Evolutionary conservation across 2,329 filamentous ascomycete species (phyloP), one percentile per base, ranked within the genome.

Genomic region (Botryotinia calthae): DNA sequence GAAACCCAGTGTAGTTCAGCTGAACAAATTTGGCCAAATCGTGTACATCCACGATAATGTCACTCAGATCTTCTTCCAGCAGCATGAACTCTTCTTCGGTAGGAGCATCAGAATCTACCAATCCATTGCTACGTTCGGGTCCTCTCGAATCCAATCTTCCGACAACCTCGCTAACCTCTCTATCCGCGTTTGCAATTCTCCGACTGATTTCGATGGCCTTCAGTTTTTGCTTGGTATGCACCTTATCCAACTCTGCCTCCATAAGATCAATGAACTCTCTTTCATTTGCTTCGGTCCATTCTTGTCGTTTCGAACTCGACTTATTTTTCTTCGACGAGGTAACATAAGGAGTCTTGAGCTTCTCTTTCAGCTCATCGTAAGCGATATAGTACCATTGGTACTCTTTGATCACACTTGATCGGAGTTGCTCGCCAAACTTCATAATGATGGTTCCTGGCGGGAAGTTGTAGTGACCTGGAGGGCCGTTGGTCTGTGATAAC

Each of bases 381-480:
- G 94, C 92, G 84, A 99, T 98, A 85, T 99, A 99, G 86, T 97
- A 94, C 91, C 95, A 97, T 82, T 95, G 91, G 85, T 97, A 99
- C 84, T 98, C 95, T 86, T 93, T 94, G 84, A 98, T 97, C 81
- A 97, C 88, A 82, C 95, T 98, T 80, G 94, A 95, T 76, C 94
- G 94, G 80, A 99, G 90, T 87, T 99, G 95, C 84, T 98, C 93
- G 82, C 96, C 96, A 87, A 98, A 99, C 87, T 91, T 91, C 89
- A 91, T 91, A 85, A 88, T 85, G 84, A 89, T 81, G 76, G 86
- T 82, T 74, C 87, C 87, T 62, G 86, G 87, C 42, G 64, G 46
- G 70, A 79, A 77, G 25, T 74, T 75, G 70, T 78, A 76, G 44
- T 72, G 74, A 20, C 73, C 71, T 25, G 65, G 74, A 16, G 70